Evolutionary conservation across 2,329 filamentous ascomycete genomes (phyloP).

Genomic region (Lomentospora prolificans): DNA sequence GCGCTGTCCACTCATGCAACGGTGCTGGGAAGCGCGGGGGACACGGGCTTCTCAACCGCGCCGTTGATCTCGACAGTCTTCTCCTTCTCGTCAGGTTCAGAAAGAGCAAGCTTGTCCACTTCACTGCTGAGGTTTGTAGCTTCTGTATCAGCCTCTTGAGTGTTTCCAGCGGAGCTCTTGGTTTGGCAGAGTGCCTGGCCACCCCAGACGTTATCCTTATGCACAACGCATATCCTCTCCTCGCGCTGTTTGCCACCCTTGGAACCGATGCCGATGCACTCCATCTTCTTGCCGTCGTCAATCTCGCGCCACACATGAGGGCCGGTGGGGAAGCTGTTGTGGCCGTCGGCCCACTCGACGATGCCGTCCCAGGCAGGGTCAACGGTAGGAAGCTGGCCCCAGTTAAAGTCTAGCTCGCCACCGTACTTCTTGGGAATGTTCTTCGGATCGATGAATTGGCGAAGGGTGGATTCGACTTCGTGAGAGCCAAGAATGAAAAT

Average conservation of each 20-base stretch:
- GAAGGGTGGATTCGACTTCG: conserved; percentile 69
- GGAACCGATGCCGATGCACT: conserved; percentile 44
- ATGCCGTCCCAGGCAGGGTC: conserved; percentile 49
- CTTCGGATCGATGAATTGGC: conserved; percentile 67
- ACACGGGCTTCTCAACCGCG: not conserved
- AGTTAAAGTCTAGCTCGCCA: conserved; percentile 73
- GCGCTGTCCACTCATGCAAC: conserved; percentile 2
- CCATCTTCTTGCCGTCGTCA: conserved; percentile 33
- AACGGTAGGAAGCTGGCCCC: conserved; percentile 64
- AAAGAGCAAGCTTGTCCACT: not conserved
- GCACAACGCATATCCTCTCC: conserved; percentile 41
- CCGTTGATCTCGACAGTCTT: conserved; percentile 5
- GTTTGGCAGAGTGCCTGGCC: conserved; percentile 7
- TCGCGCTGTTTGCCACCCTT: conserved; percentile 32
- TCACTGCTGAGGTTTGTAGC: conserved; percentile 8
- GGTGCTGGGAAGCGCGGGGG: conserved; percentile 1
- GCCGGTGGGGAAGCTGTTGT: conserved; percentile 43
- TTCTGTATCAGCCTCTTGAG: conserved; percentile 8
- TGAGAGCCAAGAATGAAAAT: conserved; percentile 75
- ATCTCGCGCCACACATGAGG: conserved; percentile 48
- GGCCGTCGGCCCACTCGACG: conserved; percentile 41
- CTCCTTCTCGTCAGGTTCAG: conserved; percentile 11
- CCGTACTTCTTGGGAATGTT: conserved; percentile 89
- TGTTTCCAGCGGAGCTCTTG: not conserved
- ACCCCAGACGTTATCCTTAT: conserved; percentile 24